Conservation (phyloP, 2,329 filamentous ascomycete genomes). For the Pyrenochaeta sp. region DNA sequence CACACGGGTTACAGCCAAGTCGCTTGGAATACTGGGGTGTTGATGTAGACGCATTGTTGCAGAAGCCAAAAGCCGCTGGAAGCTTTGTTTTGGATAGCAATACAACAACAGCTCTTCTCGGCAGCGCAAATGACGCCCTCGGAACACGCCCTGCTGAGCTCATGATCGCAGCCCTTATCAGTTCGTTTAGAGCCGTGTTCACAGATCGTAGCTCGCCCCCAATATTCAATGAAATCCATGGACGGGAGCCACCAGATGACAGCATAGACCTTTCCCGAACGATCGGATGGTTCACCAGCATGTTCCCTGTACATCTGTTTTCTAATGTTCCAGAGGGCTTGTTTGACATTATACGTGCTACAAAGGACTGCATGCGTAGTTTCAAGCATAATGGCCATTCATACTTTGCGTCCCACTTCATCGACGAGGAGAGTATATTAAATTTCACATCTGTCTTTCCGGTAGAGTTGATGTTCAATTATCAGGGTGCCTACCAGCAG, state of each 20-base stretch:
- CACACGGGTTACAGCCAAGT: no score
- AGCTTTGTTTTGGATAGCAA: no score
- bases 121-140: no score
- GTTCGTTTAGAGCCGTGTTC: slow-evolving; percentile 59
- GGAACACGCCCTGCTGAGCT: no score
- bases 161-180: slow-evolving; percentile 28
- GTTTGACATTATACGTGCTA: slow-evolving; percentile 11
- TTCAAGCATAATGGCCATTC: slow-evolving; percentile 55
- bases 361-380: slow-evolving; percentile 58
- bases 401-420: slow-evolving; percentile 58
- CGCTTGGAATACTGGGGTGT: no score
- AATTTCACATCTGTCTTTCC: slow-evolving; percentile 48
- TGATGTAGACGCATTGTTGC: no score
- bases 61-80: no score
- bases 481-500: slow-evolving; percentile 58
- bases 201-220: slow-evolving; percentile 58
- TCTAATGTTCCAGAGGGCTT: slow-evolving; percentile 51
- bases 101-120: no score
- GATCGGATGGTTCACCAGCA: slow-evolving; percentile 34
- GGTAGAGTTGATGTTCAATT: slow-evolving; percentile 66
- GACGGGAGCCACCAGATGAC: slow-evolving; percentile 38
- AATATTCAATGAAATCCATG: slow-evolving; percentile 28
- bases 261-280: slow-evolving; percentile 29
- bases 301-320: slow-evolving; percentile 47
- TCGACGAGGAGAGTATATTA: slow-evolving; percentile 20